phyloP scores from a whole-genome alignment of 2,329 filamentous ascomycete species.

The Apiospora aurea region DNA sequence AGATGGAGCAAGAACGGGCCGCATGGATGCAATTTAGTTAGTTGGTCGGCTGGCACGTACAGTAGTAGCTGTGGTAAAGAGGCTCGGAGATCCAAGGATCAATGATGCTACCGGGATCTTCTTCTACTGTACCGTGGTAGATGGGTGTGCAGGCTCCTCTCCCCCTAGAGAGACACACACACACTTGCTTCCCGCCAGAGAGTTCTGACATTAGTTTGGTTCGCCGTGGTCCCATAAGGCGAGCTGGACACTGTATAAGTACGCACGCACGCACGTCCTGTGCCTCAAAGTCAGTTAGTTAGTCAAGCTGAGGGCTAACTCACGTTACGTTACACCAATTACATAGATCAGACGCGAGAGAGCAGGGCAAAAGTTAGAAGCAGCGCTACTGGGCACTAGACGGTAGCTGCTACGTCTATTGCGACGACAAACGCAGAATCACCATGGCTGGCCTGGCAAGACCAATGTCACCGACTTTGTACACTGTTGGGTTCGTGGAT shows the following conservation, averaged over 20 bases:
- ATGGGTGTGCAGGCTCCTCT: neutral
- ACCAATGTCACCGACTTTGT: no score
- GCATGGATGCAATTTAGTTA: neutral
- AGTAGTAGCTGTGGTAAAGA: no score
- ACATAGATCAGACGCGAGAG: neutral
- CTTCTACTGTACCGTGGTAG: neutral
- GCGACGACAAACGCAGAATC: neutral
- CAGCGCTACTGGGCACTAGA: conserved; percentile 1
- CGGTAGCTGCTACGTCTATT: neutral
- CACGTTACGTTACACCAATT: neutral
- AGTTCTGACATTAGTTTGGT: neutral
- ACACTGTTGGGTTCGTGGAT: neutral
- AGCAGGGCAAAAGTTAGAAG: neutral
- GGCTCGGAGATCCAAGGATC: neutral
- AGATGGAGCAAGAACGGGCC: neutral
- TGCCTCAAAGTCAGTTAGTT: neutral
- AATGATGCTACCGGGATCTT: conserved; percentile 1
- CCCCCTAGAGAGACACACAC: neutral
- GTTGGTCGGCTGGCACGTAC: neutral
- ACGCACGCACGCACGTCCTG: neutral
- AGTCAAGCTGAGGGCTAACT: neutral
- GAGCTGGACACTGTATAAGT: neutral
- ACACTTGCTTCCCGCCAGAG: neutral
- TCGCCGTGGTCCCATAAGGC: neutral
- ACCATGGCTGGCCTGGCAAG: neutral